Evolutionary conservation across 176 grass and related monocot genomes (phyloP), one percentile per base, ranked within the genome.

Genomic region (Aegilops sharonensis): DNA sequence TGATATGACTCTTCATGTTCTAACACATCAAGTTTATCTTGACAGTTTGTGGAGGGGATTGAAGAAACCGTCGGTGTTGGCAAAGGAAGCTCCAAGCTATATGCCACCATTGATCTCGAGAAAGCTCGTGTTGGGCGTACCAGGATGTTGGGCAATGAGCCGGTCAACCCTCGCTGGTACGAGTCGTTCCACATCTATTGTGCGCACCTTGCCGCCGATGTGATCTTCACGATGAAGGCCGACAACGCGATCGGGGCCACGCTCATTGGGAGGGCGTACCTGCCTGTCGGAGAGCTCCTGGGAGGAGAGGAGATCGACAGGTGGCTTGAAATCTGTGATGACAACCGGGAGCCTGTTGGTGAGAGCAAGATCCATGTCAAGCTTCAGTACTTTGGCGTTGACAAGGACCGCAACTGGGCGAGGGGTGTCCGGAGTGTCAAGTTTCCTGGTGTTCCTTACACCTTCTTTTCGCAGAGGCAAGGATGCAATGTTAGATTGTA

Each of bases 161-260:
- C 90, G 0, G n/a, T 62, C 13, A 92, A 84, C 5, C 88, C 88
- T 43, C 85, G 85, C 24, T 94, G 90, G 93, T 95, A 92, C 5
- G 93, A 95, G 78, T 92, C 93, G 0, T 95, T 95, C 84, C 93
- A 92, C 88, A 90, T 95, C 47, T 95, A 95, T 40, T 92, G 90
- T 4, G 90, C 90, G 12, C 93, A 95, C 71, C 40, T 86, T 63
- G 93, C 93, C 5, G 85, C 85, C n/a, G 60, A 90, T 65, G 90
- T 95, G 56, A 92, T 95, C 75, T 92, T 95, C 85, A 92, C 90
- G 8, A 75, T 95, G 52, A 92, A 95, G 83, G 29, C 76, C 45
- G 90, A 90, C 30, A 86, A 92, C 1, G 8, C 83, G 4, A 92
- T 95, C 1, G 93, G 93, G 36, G 90, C 93, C 1, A 40, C 83